A percentile compares a stretch with the other conserved stretches of the same genome.
Evolutionary conservation across 2,329 filamentous ascomycete species (phyloP).

Genomic region (Fusarium sp.): DNA sequence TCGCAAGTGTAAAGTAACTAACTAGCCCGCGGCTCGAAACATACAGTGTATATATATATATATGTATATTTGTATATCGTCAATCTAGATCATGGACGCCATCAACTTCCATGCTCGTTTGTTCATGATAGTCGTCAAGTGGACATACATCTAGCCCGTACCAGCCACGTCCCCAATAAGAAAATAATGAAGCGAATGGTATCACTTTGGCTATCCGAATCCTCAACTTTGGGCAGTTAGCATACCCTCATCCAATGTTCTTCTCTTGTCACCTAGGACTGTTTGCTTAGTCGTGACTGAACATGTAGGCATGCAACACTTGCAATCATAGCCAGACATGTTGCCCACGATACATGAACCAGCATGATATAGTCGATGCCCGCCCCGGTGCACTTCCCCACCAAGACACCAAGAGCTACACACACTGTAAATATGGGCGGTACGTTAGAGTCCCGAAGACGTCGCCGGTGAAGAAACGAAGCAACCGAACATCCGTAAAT

Average conservation of each 20-base stretch:
- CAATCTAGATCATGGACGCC: conserved; percentile 1
- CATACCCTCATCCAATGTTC: conserved; percentile 1
- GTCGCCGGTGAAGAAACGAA: conserved; percentile 44
- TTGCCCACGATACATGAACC: conserved; percentile 45
- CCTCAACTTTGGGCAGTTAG: conserved; percentile 12
- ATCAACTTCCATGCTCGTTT: not conserved
- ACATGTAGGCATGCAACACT: conserved; percentile 31
- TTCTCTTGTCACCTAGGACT: not conserved
- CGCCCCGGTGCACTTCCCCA: conserved; percentile 37
- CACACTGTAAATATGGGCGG: conserved; percentile 37
- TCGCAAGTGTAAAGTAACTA: not conserved
- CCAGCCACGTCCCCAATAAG: not conserved
- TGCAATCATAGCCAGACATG: conserved; percentile 44
- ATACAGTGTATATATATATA: not conserved
- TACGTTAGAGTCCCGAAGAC: conserved; percentile 33
- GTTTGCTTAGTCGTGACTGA: conserved; percentile 17
- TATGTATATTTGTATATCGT: not conserved
- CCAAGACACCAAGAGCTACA: conserved; percentile 32
- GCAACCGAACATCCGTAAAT: conserved; percentile 44
- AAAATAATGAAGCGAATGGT: not conserved
- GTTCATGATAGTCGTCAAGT: not conserved
- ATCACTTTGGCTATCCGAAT: not conserved
- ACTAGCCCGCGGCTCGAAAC: not conserved
- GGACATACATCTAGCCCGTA: not conserved
- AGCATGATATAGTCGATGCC: conserved; percentile 41